phyloP scores from a whole-genome alignment of 306 rosid species.

The Neltuma alba region DNA sequence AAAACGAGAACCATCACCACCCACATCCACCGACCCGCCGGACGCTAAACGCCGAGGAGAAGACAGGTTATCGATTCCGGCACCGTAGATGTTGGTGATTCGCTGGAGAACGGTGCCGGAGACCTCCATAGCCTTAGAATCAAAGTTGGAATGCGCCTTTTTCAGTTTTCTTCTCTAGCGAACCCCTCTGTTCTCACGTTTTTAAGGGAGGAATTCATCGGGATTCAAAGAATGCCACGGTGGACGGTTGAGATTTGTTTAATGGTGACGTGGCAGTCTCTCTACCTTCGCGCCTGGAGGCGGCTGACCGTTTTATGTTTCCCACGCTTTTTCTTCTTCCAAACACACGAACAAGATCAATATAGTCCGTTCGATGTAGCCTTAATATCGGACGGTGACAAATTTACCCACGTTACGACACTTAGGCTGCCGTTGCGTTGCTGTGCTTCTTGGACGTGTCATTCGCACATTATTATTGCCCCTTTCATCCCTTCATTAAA shows the following conservation, averaged over 20 bases:
- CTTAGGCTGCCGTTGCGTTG: constrained; percentile 9
- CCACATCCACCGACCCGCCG: constrained; percentile 19
- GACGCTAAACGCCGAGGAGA: background rate
- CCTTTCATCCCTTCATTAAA: too few species aligned
- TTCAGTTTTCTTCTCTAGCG: background rate
- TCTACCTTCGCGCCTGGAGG: background rate
- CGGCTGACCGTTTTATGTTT: constrained; percentile 35
- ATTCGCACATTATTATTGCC: too few species aligned
- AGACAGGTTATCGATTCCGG: background rate
- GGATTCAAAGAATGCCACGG: constrained; percentile 11
- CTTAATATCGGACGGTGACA: background rate
- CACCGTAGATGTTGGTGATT: constrained; percentile 32
- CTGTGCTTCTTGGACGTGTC: background rate
- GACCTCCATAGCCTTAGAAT: constrained; percentile 55
- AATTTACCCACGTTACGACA: constrained; percentile 3
- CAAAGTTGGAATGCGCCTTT: background rate
- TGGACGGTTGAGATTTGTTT: constrained; percentile 34
- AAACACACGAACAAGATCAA: constrained; percentile 19
- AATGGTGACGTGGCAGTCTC: constrained; percentile 36
- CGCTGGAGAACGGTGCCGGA: constrained; percentile 63
- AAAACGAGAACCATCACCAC: constrained; percentile 20
- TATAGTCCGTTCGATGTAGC: background rate
- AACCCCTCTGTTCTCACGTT: background rate
- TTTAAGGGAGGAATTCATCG: background rate
- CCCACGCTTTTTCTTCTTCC: constrained; percentile 30